Conservation (phyloP, 148 eudicot genomes). For the Polygonum maritimum region DNA sequence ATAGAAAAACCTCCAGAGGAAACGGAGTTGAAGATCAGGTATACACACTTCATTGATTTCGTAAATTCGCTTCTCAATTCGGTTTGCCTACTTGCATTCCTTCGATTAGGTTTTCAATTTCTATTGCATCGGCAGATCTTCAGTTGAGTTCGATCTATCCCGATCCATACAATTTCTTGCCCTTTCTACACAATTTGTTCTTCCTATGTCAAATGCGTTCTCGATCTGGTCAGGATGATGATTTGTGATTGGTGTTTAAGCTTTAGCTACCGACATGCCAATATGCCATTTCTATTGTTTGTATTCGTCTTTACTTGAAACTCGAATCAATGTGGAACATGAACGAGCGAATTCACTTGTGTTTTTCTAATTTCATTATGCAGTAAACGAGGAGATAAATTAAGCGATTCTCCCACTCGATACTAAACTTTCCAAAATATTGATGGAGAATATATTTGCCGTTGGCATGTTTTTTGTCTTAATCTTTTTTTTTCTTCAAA, state of each 20-base stretch:
- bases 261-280: background rate
- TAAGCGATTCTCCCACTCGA: background rate
- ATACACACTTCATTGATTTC: background rate
- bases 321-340: background rate
- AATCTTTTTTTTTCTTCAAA: background rate
- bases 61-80: background rate
- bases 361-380: background rate
- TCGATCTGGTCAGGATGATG: background rate
- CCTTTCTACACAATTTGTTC: background rate
- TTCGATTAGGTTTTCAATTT: background rate
- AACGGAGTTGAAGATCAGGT: conserved; percentile 6
- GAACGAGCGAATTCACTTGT: background rate
- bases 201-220: background rate
- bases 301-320: background rate
- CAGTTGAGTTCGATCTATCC: conserved; percentile 3
- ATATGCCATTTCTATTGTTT: background rate
- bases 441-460: background rate
- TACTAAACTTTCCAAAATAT: background rate
- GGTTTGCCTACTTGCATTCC: background rate
- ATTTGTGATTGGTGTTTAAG: background rate
- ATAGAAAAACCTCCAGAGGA: background rate
- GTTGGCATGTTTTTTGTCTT: background rate
- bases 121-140: background rate
- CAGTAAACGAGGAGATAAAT: background rate
- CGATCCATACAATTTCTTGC: background rate